These are phyloP conservation scores for Trichoderma atrobrunneum DNA, from an alignment of 2,329 filamentous ascomycete genomes.

Conservation along the genomic window DNA sequence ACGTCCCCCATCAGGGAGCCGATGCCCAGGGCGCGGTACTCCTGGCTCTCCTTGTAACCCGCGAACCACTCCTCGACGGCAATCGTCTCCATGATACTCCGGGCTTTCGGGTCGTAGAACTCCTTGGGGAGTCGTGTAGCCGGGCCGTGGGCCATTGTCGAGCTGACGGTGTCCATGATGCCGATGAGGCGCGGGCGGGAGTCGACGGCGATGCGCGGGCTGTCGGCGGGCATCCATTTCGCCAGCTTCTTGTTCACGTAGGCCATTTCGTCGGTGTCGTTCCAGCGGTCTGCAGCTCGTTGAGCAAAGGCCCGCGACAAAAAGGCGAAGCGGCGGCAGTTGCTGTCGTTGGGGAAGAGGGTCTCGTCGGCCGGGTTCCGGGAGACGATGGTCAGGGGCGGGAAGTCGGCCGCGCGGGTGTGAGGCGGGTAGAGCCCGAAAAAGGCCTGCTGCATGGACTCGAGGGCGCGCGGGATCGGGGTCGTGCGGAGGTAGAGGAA, in stretches of 20 bases:
- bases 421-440: slow-evolving; percentile 67
- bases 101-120: slow-evolving; percentile 78
- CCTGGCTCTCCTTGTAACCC: slow-evolving; percentile 77
- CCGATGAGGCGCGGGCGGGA: slow-evolving; percentile 79
- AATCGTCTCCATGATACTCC: slow-evolving; percentile 69
- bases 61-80: slow-evolving; percentile 89
- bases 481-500: slow-evolving; percentile 72
- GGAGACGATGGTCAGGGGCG: slow-evolving; percentile 63
- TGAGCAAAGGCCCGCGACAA: slow-evolving; percentile 69
- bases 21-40: slow-evolving; percentile 88
- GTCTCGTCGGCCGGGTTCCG: slow-evolving; percentile 69
- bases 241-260: slow-evolving; percentile 75
- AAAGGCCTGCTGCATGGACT: slow-evolving; percentile 74
- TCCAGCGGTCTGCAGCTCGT: slow-evolving; percentile 70
- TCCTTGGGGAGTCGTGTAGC: slow-evolving; percentile 74
- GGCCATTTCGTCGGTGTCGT: slow-evolving; percentile 73
- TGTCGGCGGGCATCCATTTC: slow-evolving; percentile 78
- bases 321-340: slow-evolving; percentile 69
- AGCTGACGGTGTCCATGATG: slow-evolving; percentile 92
- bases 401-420: slow-evolving; percentile 46
- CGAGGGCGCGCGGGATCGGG: slow-evolving; percentile 70
- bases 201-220: slow-evolving; percentile 73
- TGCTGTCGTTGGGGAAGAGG: slow-evolving; percentile 73
- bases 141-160: slow-evolving; percentile 74
- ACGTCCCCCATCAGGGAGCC: slow-evolving; percentile 82